Percentiles rank a stretch among this genome's conserved stretches.
These are phyloP conservation scores for Nitzschia sp. DNA, from an alignment of 108 stramenopile species.

Conservation along the genomic window DNA sequence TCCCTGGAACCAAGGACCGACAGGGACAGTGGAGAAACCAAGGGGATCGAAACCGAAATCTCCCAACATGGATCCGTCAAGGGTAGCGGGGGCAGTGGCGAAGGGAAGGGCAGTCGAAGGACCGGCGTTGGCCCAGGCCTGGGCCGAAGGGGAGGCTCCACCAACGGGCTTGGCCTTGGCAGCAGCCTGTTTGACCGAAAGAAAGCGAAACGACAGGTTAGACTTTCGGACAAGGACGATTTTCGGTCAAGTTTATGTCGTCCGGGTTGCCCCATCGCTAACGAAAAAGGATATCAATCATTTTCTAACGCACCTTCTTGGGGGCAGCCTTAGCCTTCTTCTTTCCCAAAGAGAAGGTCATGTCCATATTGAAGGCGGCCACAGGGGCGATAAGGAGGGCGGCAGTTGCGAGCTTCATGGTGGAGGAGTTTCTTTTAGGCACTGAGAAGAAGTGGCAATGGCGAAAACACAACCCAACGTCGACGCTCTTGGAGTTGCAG, in stretches of 20 bases:
- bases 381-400: conserved; percentile 54
- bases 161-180: conserved; percentile 10
- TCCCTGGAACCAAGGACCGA: conserved; percentile 57
- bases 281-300: not conserved
- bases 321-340: conserved; percentile 7
- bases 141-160: conserved; percentile 39
- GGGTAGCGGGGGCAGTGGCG: conserved; percentile 73
- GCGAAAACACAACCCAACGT: not conserved
- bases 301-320: not conserved
- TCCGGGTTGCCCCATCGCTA: too few relatives aligned
- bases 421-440: not conserved
- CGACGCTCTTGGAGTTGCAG: not conserved
- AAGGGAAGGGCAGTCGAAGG: conserved; percentile 81
- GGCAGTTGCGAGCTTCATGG: conserved; percentile 63
- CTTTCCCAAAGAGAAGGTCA: conserved; percentile 38
- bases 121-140: conserved; percentile 31
- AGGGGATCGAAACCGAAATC: conserved; percentile 97
- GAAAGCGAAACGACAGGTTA: too few relatives aligned
- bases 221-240: too few relatives aligned
- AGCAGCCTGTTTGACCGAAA: not conserved
- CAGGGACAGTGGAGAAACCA: conserved; percentile 90
- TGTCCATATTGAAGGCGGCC: conserved; percentile 46
- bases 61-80: conserved; percentile 91
- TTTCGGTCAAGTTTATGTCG: too few relatives aligned
- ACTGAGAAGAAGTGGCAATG: conserved; percentile 1